phyloP scores from a whole-genome alignment of 139 green algal genomes.

The Chlorella sorokiniana region DNA sequence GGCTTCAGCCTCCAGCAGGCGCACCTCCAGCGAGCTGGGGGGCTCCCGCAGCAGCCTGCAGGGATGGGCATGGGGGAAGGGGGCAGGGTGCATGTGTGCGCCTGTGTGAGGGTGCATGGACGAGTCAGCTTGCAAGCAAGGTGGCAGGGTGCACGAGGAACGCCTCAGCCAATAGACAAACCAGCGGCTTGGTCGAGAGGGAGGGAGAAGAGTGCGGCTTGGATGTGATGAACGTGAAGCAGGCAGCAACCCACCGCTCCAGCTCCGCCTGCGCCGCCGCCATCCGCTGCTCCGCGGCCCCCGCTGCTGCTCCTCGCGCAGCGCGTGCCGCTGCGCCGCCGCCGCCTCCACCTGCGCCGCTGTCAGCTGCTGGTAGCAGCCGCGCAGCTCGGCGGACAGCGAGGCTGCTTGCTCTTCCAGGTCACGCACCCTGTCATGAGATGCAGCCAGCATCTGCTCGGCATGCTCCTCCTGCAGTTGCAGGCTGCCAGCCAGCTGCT shows the following conservation, averaged over 20 bases:
- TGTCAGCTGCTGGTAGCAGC: constrained; percentile 16
- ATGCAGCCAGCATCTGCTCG: not conserved
- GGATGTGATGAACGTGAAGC: no score
- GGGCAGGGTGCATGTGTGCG: no score
- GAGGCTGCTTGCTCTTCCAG: not conserved
- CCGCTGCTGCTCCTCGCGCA: not conserved
- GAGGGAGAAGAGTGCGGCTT: no score
- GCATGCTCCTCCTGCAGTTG: constrained; percentile 11
- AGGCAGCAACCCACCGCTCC: not conserved
- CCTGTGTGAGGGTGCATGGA: no score
- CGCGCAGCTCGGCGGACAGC: not conserved
- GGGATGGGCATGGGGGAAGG: not conserved
- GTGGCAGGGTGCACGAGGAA: no score
- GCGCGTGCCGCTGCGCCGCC: not conserved
- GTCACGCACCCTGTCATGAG: constrained; percentile 2
- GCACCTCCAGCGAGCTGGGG: constrained; percentile 19
- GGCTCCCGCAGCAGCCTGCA: constrained; percentile 22
- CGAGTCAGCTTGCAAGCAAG: no score
- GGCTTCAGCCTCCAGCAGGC: constrained; percentile 33
- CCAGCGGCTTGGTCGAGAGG: no score
- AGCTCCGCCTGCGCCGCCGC: constrained; percentile 3
- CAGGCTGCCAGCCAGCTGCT: not conserved
- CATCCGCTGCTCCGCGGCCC: constrained; percentile 13
- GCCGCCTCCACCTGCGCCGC: not conserved
- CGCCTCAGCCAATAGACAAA: no score